A percentile compares a stretch with the other conserved stretches of the same genome.
These are phyloP conservation scores for Periglandula ipomoeae DNA, from an alignment of 2,329 filamentous ascomycete genomes.

Conservation along the genomic window DNA sequence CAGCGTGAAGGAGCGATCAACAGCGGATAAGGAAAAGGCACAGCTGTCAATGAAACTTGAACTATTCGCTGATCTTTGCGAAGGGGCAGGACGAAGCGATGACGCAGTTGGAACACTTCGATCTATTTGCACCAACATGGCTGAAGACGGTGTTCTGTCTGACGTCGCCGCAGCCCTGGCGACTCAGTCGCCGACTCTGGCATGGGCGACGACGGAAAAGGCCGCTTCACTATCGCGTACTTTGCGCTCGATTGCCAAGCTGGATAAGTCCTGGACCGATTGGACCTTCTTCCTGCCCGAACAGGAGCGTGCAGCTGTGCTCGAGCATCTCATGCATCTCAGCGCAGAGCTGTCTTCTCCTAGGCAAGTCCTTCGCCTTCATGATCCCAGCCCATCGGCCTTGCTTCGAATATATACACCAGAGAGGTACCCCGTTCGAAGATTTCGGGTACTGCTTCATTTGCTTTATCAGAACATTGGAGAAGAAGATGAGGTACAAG, in stretches of 20 bases:
- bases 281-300: conserved; percentile 45
- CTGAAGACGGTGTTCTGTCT: conserved; percentile 48
- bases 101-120: conserved; percentile 50
- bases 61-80: conserved; percentile 53
- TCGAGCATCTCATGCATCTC: conserved; percentile 52
- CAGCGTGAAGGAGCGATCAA: conserved; percentile 44
- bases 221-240: conserved; percentile 47
- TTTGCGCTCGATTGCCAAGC: conserved; percentile 49
- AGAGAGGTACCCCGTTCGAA: conserved; percentile 42
- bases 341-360: conserved; percentile 28
- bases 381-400: conserved; percentile 35
- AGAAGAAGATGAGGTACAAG: conserved; percentile 27
- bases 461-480: conserved; percentile 41
- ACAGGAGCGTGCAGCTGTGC: conserved; percentile 43
- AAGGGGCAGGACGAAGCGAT: conserved; percentile 39
- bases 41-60: conserved; percentile 57
- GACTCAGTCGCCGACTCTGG: conserved; percentile 37
- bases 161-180: conserved; percentile 41
- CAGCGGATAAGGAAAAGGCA: conserved; percentile 47
- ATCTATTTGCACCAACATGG: conserved; percentile 51
- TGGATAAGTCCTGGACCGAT: conserved; percentile 47
- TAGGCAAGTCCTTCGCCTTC: conserved; percentile 27
- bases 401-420: conserved; percentile 41
- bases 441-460: conserved; percentile 41
- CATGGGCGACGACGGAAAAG: conserved; percentile 45